Evolutionary conservation across 441 rosid species (phyloP).

Genomic region (Bruguiera hainesii): DNA sequence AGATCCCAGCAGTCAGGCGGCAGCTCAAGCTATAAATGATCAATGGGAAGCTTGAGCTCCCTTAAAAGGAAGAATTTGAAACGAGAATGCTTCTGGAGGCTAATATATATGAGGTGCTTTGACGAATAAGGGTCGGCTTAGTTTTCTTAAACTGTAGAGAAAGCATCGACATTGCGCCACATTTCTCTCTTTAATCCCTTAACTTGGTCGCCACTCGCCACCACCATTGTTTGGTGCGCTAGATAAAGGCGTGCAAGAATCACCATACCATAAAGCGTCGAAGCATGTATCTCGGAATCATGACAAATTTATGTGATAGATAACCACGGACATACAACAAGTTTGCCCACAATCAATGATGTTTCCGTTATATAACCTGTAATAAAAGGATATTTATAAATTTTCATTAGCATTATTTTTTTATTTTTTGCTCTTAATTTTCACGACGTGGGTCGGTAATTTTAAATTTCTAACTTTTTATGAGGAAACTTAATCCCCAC

Average conservation of each 20-base stretch:
- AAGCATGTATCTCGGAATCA: background rate
- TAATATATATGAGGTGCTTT: too few species aligned
- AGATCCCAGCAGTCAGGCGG: too few species aligned
- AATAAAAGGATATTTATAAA: too few species aligned
- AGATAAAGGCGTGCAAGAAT: constrained; percentile 34
- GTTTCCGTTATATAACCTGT: too few species aligned
- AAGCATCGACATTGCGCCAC: constrained; percentile 36
- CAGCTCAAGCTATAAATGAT: too few species aligned
- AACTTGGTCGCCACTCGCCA: constrained; percentile 67
- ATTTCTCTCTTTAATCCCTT: constrained; percentile 40
- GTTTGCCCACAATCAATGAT: background rate
- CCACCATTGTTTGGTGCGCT: constrained; percentile 49
- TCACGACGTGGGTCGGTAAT: background rate
- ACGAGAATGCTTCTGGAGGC: too few species aligned
- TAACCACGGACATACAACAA: background rate
- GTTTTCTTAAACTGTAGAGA: constrained; percentile 53
- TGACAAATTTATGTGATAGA: background rate
- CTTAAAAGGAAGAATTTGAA: too few species aligned
- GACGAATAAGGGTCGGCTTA: too few species aligned
- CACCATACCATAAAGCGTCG: constrained; percentile 20
- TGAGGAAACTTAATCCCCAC: constrained; percentile 15
- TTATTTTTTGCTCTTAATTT: too few species aligned
- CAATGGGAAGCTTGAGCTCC: too few species aligned
- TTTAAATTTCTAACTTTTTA: background rate
- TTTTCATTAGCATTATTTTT: background rate